Base-by-base conservation (phyloP, 805 yeast species). In the Kuraishia floccosa region DNA sequence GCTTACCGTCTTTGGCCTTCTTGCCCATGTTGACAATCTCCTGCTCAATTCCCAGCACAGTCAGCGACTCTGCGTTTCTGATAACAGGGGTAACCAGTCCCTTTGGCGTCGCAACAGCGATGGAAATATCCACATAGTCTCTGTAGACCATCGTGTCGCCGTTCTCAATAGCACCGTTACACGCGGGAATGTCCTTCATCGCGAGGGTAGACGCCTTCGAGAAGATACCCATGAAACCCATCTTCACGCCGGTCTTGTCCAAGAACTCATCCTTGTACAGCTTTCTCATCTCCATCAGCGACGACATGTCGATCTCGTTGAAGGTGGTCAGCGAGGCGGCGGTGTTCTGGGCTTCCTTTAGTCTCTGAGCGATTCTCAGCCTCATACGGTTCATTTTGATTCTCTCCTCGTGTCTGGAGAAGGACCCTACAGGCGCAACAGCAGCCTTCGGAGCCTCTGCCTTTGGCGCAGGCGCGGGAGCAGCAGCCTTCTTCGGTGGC, bases 351-450 rank as follows among this genome's bases (percentile, higher is more conserved):
- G 97, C 83, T 69, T 91, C 97, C 84, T 89, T 89, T 55, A 89
- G 80, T 65, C 98, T 84, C 69, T 89, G 97, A 38, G 98, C 95
- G 44, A 91, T 91, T 72, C 98, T 84, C 64, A 84, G 63, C 66
- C 98, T 81, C 97, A 89, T 91, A 69, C 98, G 83, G 77, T 87
- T 91, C 97, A 89, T 89, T 71, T 89, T 89, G 41, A 91, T 93
- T 56, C 86, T 75, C 54, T 77, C 81, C 65, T 91, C 97, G 39
- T 64, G 60, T 67, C 98, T 82, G 36, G 91, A 69, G 52, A 83
- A 84, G 22, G 69, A 46, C 25, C 67, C 63, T 20, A 68, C 27
- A 6, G 42, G 32, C 18, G 44, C 39, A 17, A 36, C 30, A 12
- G 37, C 8, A 17, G 33, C 33, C 39, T 46, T 44, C 37, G 49